Conservation (phyloP, 371 early-diverging fungal genomes). For the Rhizopus arrhizus region DNA sequence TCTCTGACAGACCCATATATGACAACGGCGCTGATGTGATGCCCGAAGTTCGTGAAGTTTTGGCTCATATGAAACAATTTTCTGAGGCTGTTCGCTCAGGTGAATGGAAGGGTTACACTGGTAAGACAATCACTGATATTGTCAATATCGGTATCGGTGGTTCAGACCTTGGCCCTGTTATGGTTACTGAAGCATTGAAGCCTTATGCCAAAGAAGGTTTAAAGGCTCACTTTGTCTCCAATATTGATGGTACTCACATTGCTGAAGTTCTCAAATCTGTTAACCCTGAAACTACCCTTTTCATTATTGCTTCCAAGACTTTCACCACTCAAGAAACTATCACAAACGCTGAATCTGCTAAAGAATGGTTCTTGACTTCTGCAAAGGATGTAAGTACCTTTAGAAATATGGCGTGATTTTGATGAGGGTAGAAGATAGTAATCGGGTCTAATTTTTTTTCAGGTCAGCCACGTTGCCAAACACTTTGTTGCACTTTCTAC, state of each 20-base stretch:
- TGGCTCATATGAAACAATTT: slow-evolving; percentile 90
- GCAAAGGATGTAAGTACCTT: slow-evolving; percentile 77
- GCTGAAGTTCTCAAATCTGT: slow-evolving; percentile 87
- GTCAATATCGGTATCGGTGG: slow-evolving; percentile 99
- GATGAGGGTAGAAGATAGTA: slow-evolving; percentile 7
- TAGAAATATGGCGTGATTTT: neutral
- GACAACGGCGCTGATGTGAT: slow-evolving; percentile 88
- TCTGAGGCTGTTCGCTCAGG: slow-evolving; percentile 86
- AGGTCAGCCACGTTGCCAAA: slow-evolving; percentile 87
- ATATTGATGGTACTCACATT: slow-evolving; percentile 98
- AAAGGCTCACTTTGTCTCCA: slow-evolving; percentile 94
- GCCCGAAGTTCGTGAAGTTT: slow-evolving; percentile 93
- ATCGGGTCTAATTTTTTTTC: slow-evolving; percentile 17
- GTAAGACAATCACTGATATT: slow-evolving; percentile 90
- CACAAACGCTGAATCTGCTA: slow-evolving; percentile 94
- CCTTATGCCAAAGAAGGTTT: slow-evolving; percentile 81
- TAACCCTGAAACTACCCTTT: slow-evolving; percentile 91
- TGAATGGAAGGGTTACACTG: slow-evolving; percentile 93
- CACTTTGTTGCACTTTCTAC: slow-evolving; percentile 99
- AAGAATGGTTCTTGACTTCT: slow-evolving; percentile 86
- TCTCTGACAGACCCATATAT: slow-evolving; percentile 76
- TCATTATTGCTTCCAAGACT: slow-evolving; percentile 98
- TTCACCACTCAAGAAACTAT: slow-evolving; percentile 99
- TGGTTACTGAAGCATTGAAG: slow-evolving; percentile 98
- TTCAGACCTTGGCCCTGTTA: slow-evolving; percentile 99